phyloP scores from a whole-genome alignment of 2,329 filamentous ascomycete species.

The Phialophora chinensis region DNA sequence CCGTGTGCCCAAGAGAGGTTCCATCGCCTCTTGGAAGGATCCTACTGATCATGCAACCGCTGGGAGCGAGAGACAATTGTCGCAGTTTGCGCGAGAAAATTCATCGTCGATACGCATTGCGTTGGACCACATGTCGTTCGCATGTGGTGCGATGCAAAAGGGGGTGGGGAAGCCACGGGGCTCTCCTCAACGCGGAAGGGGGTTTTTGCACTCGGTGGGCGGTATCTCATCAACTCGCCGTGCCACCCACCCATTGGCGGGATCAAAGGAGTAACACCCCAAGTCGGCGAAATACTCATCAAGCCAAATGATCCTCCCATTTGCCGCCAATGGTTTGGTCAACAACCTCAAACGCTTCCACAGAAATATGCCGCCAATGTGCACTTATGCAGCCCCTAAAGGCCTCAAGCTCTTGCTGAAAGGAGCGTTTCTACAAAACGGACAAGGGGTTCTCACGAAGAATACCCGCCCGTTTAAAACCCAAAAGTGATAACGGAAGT shows the following conservation, averaged over 20 bases:
- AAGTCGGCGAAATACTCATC: slow-evolving; percentile 1
- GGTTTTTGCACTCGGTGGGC: not conserved
- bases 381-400: slow-evolving; percentile 1
- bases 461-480: not conserved
- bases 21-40: not conserved
- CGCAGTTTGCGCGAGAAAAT: not conserved
- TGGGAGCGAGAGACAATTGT: not conserved
- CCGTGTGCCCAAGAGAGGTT: not conserved
- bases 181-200: not conserved
- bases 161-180: not conserved
- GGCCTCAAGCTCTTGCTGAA: not conserved
- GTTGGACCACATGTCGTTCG: slow-evolving; percentile 11
- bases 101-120: slow-evolving; percentile 15
- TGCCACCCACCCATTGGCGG: not conserved
- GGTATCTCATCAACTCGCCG: not conserved
- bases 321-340: not conserved
- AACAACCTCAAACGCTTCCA: not conserved
- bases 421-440: not conserved
- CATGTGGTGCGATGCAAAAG: slow-evolving; percentile 10
- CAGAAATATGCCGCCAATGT: not conserved
- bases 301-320: slow-evolving; percentile 2
- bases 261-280: not conserved
- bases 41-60: slow-evolving; percentile 1
- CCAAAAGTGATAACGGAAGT: slow-evolving; percentile 1
- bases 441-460: not conserved